Conservation (phyloP, 306 rosid genomes). For the Castanea crenata region DNA sequence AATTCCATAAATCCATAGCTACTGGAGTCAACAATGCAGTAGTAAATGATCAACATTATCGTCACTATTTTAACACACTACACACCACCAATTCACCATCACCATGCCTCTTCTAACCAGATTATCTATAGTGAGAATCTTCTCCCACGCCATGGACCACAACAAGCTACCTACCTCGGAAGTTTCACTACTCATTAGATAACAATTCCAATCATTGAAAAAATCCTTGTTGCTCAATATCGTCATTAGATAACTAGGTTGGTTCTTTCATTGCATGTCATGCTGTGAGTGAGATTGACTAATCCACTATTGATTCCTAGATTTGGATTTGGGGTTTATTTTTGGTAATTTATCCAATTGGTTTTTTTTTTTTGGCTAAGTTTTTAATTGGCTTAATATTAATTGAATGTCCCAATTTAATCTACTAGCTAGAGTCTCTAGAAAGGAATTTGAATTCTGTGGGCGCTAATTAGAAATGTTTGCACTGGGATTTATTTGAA, state of each 20-base stretch:
- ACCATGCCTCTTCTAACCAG: no score
- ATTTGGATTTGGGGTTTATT: not conserved
- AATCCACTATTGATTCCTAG: not conserved
- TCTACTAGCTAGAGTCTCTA: not conserved
- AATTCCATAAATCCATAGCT: no score
- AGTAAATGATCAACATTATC: no score
- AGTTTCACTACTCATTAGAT: no score
- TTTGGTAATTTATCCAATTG: not conserved
- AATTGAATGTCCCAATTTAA: not conserved
- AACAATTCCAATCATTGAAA: no score
- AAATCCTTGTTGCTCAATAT: not conserved
- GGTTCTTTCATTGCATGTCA: not conserved
- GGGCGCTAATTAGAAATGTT: not conserved
- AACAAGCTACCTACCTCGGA: no score
- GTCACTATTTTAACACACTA: no score
- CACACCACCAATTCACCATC: no score
- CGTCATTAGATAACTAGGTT: not conserved
- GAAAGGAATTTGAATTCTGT: not conserved
- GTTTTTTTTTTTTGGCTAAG: not conserved
- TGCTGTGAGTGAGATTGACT: not conserved
- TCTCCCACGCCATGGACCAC: no score
- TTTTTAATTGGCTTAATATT: not conserved
- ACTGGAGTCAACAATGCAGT: no score
- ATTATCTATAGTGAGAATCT: no score
- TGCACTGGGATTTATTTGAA: not conserved